Evolutionary conservation across 2,329 filamentous ascomycete species (phyloP).

Genomic region (Pezicula neosporulosa): DNA sequence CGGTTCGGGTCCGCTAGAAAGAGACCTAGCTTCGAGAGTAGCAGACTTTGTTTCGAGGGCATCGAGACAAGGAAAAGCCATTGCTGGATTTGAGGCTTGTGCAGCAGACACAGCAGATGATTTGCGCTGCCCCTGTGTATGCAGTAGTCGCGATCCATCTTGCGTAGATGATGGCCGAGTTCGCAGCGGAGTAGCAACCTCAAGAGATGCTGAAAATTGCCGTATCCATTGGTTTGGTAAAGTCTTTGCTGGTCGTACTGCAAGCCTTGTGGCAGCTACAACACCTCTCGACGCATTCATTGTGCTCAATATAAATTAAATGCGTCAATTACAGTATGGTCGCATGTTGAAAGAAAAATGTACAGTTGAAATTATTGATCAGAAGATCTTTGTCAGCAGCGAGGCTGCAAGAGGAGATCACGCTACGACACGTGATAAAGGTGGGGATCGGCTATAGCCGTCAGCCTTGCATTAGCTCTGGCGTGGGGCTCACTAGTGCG

Average conservation of each 20-base stretch:
- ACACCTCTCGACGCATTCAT: too few relatives aligned
- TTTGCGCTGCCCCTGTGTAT: conserved; percentile 15
- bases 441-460: too few relatives aligned
- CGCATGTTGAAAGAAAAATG: too few relatives aligned
- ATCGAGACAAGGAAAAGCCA: conserved; percentile 88
- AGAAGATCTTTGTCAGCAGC: too few relatives aligned
- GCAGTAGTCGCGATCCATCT: conserved; percentile 16
- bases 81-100: conserved; percentile 71
- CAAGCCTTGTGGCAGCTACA: too few relatives aligned
- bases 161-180: conserved; percentile 3
- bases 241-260: neutral
- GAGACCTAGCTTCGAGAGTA: conserved; percentile 63
- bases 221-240: conserved; percentile 11
- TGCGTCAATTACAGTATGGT: too few relatives aligned
- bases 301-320: too few relatives aligned
- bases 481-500: neutral
- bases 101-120: conserved; percentile 12
- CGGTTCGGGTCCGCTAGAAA: conserved; percentile 80
- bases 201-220: conserved; percentile 11
- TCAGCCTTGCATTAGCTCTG: neutral
- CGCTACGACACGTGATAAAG: too few relatives aligned
- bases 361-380: too few relatives aligned
- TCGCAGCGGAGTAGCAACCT: conserved; percentile 4
- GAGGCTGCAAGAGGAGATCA: too few relatives aligned
- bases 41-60: conserved; percentile 77